Conservation (phyloP, 768 basidiomycete genomes). For the Hygrocybe coccinea region DNA sequence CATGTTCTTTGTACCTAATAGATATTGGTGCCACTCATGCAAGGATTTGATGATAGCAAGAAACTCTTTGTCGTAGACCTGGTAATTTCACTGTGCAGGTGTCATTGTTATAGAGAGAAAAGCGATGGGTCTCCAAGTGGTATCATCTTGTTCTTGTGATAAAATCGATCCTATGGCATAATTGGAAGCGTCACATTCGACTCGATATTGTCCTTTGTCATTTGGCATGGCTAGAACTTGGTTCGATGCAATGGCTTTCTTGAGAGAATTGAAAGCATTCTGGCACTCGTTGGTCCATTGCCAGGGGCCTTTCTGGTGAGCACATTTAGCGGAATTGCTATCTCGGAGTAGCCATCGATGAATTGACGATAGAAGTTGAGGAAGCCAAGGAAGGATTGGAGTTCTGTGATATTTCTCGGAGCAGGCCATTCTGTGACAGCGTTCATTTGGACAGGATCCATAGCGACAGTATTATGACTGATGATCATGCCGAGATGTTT, state of each 20-base stretch:
- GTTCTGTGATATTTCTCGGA: slow-evolving; percentile 17
- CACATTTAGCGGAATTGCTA: slow-evolving; percentile 27
- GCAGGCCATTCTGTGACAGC: slow-evolving; percentile 28
- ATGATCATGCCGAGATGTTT: slow-evolving; percentile 22
- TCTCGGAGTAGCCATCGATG: slow-evolving; percentile 29
- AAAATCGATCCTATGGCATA: slow-evolving; percentile 23
- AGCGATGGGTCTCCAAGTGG: slow-evolving; percentile 33
- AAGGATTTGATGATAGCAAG: slow-evolving; percentile 40
- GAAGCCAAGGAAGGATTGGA: slow-evolving; percentile 35
- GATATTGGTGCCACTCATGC: slow-evolving; percentile 20
- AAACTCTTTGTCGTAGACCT: slow-evolving; percentile 44
- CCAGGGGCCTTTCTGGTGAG: slow-evolving; percentile 26
- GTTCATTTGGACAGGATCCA: slow-evolving; percentile 34
- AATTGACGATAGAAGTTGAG: slow-evolving; percentile 37
- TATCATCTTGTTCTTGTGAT: slow-evolving; percentile 17
- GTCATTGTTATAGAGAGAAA: not conserved
- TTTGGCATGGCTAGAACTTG: slow-evolving; percentile 8
- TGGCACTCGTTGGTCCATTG: slow-evolving; percentile 10
- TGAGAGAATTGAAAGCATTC: slow-evolving; percentile 31
- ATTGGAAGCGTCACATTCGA: slow-evolving; percentile 25
- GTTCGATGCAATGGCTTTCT: not conserved
- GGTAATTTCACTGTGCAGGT: slow-evolving; percentile 39
- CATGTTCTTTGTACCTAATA: slow-evolving; percentile 15
- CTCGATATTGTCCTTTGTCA: slow-evolving; percentile 6
- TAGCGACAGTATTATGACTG: slow-evolving; percentile 10